Base-by-base conservation (phyloP, 768 basidiomycete genomes). In the Clathrus columnatus region DNA sequence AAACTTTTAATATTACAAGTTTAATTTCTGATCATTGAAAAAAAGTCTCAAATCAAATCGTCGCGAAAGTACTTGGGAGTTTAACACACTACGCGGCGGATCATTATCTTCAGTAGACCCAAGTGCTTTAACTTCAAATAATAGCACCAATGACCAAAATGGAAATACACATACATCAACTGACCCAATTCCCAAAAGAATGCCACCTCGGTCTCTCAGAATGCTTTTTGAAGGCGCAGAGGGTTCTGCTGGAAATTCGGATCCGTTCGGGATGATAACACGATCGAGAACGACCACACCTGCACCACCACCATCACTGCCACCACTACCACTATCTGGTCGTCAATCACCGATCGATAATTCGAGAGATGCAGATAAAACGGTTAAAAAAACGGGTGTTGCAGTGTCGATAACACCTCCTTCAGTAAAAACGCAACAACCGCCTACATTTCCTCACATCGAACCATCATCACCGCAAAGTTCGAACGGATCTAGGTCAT, bases 161-260 rank as follows among this genome's bases (percentile, higher is more conserved):
- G 64, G 29, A 56, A 7, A 7, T 64, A 57, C 10, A 36, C 42
- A 59, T 11, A 48, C 54, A 50, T 30, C 50, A 49, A 54, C 54
- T 59, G 61, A n/a, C n/a, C n/a, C 54, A 47, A 46, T 48, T 48
- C 53, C n/a, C 62, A 11, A 36, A 36, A 69, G 41, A 60, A 74
- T n/a, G 74, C 92, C 54, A 10, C 91, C 92, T 1, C 81, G 83
- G 1, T 92, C 88, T 0, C 73, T 94, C 2, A 85, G 91, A 0
- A 72, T 76, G 32, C 72, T 96, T 8, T 96, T 96, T 66, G 86
- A 87, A 54, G 67, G 69, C 58, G 24, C 45, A 10, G 46, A 58
- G 6, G 44, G 54, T 17, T 30, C 57, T 8, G 46, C 23, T 16
- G 43, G 47, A 11, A 30, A 30, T 4, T 27, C 44, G 10, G 57